Evolutionary conservation across 352 stramenopile genomes (phyloP), one percentile per base, ranked within the genome.

Genomic region (Globisporangium carolinianum): DNA sequence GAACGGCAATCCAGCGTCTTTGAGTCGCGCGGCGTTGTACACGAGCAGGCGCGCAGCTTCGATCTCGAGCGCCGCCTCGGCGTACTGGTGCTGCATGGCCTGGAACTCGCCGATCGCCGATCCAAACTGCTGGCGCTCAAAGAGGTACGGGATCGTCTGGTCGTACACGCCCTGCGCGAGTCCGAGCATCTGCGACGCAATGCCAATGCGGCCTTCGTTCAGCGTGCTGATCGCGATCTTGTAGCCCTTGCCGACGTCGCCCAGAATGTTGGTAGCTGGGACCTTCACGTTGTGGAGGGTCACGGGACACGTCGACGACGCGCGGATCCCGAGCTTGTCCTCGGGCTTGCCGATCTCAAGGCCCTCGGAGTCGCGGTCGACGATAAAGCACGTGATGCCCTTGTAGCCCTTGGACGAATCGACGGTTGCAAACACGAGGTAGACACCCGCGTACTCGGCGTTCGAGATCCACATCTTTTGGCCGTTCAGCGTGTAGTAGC

Each of bases 401-500:
- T 97, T 98, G 85, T 99, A 98, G 9, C 94, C 94, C 66, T 92
- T 79, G 3, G 84, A 89, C 50, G 72, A 79, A 70, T 98, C 87
- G 8, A 85, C 83, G 64, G 97, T 99, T 10, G 96, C 96, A 75
- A 99, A 98, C 12, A 99, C 93, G 41, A 98, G 74, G 72, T 98
- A 98, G 1, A 98, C 86, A 5, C 93, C 94, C 15, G 96, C 83
- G 62, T 98, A 95, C 60, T 92, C 91, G 11, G 90, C 91, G 72
- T 98, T 99, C 39, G 94, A 98, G 65, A 99, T 99, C 97, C 97
- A 99, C 69, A 98, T 87, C 72, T 99, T 99, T 51, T 90, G 87
- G 24, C 97, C 97, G 68, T 88, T 98, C 10, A 99, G 70, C 15
- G 88, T 97, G 72, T 95, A 98, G 67, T 97, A 97, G 51, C 83